Evolutionary conservation across 306 rosid species (phyloP), one percentile per base, ranked within the genome.

Genomic region (Abrus precatorius): DNA sequence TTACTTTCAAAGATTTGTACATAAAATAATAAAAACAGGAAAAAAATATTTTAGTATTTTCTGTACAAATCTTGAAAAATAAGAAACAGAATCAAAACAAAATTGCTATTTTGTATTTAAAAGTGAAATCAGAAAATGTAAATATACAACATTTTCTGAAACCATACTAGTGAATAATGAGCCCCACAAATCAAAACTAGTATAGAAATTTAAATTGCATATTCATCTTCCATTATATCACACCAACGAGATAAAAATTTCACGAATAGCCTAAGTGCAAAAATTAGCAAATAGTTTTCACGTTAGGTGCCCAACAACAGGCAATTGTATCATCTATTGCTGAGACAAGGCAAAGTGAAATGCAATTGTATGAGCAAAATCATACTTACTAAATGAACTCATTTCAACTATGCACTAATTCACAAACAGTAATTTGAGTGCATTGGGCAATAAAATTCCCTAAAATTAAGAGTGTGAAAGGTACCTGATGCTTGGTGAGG

Each of bases 401-500:
- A 10, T 41, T 72, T 10, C 40, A 3, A 36, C 40, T 36, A 36
- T 2, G 3, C 63, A 13, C 49, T 34, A 1, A 71, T n/a, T 53
- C 27, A 55, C 8, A 27, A 9, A 34, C 9, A 34, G 1, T 3
- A 52, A 49, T 0, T 69, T n/a, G 2, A 4, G 44, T 1, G 9
- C 53, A 41, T 28, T 27, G 56, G 54, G 56, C 11, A 27, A 56
- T 54, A 11, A 20, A 14, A 9, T 14, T 20, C 64, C 4, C 2
- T 50, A 7, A 6, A 29, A 5, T 6, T 10, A 49, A 49, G 28
- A 33, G 0, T 0, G 6, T 70, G 9, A 28, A 13, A n/a, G 20
- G 52, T 41, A 91, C 95, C 91, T 89, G 95, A 75, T 87, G 91
- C 85, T 91, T 89, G 27, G 95, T 91, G 45, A 91, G 90, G 62